Conservation (phyloP, 139 green algal genomes). For the Bryopsis sp. region DNA sequence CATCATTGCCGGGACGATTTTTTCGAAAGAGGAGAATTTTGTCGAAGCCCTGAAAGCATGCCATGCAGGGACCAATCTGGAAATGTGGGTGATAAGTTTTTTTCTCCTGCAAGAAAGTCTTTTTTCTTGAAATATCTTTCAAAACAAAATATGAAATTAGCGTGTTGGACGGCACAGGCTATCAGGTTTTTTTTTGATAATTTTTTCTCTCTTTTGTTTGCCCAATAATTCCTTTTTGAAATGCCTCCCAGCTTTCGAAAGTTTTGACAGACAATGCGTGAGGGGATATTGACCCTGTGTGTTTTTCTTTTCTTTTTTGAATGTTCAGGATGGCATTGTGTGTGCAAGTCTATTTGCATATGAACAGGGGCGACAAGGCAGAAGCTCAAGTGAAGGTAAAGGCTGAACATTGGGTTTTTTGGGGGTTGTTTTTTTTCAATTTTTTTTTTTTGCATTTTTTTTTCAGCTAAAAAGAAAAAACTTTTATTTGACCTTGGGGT, state of each 20-base stretch:
- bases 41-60: conserved; percentile 85
- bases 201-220: not conserved
- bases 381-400: conserved; percentile 74
- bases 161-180: not conserved
- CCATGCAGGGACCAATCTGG: conserved; percentile 54
- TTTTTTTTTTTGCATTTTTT: not conserved
- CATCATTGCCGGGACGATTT: conserved; percentile 70
- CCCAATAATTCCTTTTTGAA: not conserved
- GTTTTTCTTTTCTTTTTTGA: conserved; percentile 15
- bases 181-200: not conserved
- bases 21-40: conserved; percentile 75
- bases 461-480: too few relatives aligned
- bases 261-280: too few relatives aligned
- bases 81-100: too few relatives aligned
- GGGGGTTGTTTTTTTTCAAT: not conserved
- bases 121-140: not conserved
- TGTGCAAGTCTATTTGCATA: conserved; percentile 77
- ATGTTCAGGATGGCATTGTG: conserved; percentile 53
- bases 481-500: too few relatives aligned
- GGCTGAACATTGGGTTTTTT: not conserved
- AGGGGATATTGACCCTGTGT: too few relatives aligned
- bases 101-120: too few relatives aligned
- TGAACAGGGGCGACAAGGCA: conserved; percentile 86
- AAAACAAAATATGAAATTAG: not conserved
- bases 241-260: too few relatives aligned